Evolutionary conservation across 192 early-diverging fungal species (phyloP).

Genomic region (Coemansia sp.): DNA sequence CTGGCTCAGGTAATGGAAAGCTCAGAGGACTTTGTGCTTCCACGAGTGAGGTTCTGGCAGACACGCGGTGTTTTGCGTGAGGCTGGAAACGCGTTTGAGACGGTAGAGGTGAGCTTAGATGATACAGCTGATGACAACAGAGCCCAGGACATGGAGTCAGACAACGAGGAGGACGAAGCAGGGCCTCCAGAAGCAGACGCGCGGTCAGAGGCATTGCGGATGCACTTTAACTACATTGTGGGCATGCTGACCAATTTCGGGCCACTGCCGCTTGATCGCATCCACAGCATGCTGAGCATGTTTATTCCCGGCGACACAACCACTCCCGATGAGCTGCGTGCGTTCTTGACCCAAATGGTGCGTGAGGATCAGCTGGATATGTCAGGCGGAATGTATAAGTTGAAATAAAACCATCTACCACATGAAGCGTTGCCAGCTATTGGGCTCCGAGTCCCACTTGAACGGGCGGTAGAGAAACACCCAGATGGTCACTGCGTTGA

Average conservation of each 20-base stretch:
- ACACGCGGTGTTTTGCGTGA: slow-evolving; percentile 44
- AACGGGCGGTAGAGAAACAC: slow-evolving; percentile 79
- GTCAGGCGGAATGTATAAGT: slow-evolving; percentile 45
- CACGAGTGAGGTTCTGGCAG: slow-evolving; percentile 38
- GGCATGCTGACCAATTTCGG: slow-evolving; percentile 62
- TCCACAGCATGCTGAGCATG: slow-evolving; percentile 55
- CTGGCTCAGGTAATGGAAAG: slow-evolving; percentile 22
- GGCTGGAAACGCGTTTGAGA: slow-evolving; percentile 10
- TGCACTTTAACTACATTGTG: slow-evolving; percentile 55
- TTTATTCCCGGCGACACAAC: slow-evolving; percentile 51
- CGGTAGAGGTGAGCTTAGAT: slow-evolving; percentile 7
- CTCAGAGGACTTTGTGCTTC: slow-evolving; percentile 15
- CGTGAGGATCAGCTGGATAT: slow-evolving; percentile 53
- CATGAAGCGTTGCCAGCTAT: slow-evolving; percentile 81
- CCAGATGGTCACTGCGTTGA: slow-evolving; percentile 71
- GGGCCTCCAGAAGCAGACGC: slow-evolving; percentile 8
- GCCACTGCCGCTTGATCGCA: slow-evolving; percentile 54
- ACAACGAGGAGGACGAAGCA: slow-evolving; percentile 1
- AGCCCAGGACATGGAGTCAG: background rate
- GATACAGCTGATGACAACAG: background rate
- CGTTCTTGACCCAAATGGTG: slow-evolving; percentile 51
- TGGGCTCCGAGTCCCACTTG: slow-evolving; percentile 68
- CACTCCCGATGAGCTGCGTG: slow-evolving; percentile 37
- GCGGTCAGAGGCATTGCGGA: slow-evolving; percentile 40
- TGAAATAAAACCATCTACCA: slow-evolving; percentile 62